A percentile compares a stretch with the other conserved stretches of the same genome.
phyloP scores from a whole-genome alignment of 164 flowering plant genomes.

The Liquidambar formosana region DNA sequence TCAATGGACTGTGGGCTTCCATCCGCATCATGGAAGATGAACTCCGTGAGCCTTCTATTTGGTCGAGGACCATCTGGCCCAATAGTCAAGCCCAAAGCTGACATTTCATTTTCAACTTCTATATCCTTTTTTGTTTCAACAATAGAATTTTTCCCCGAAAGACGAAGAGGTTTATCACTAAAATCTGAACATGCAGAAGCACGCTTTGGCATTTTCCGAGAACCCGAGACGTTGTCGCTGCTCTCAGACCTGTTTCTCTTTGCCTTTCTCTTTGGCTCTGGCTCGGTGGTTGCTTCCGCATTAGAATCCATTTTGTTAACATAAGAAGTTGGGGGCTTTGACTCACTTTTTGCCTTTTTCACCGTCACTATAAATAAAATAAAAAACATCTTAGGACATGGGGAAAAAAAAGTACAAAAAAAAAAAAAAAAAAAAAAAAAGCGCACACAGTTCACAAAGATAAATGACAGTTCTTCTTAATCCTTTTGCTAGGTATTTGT shows the following conservation, averaged over 20 bases:
- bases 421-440: too few relatives aligned
- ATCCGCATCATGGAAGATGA: slow-evolving; percentile 57
- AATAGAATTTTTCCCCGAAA: slow-evolving; percentile 37
- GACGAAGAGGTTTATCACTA: slow-evolving; percentile 54
- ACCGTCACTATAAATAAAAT: background rate
- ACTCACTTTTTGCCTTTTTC: background rate
- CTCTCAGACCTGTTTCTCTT: background rate
- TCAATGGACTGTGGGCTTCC: slow-evolving; percentile 68
- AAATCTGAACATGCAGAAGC: slow-evolving; percentile 75
- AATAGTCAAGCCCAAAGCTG: slow-evolving; percentile 59
- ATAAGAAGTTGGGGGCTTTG: background rate
- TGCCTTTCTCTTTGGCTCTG: background rate
- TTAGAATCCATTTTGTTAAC: background rate
- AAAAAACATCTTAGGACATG: background rate
- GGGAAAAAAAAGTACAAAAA: too few relatives aligned
- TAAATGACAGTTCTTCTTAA: too few relatives aligned
- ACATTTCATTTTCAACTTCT: slow-evolving; percentile 57
- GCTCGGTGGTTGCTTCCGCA: background rate
- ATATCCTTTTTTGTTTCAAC: slow-evolving; percentile 46
- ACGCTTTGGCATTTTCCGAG: slow-evolving; percentile 66
- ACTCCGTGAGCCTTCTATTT: slow-evolving; percentile 69
- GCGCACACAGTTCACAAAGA: background rate
- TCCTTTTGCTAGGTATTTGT: too few relatives aligned
- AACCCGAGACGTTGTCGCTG: background rate
- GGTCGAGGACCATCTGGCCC: slow-evolving; percentile 51